Evolutionary conservation across 1,284 basidiomycete species (phyloP).

Genomic region (Ceraceosorus bombacis): DNA sequence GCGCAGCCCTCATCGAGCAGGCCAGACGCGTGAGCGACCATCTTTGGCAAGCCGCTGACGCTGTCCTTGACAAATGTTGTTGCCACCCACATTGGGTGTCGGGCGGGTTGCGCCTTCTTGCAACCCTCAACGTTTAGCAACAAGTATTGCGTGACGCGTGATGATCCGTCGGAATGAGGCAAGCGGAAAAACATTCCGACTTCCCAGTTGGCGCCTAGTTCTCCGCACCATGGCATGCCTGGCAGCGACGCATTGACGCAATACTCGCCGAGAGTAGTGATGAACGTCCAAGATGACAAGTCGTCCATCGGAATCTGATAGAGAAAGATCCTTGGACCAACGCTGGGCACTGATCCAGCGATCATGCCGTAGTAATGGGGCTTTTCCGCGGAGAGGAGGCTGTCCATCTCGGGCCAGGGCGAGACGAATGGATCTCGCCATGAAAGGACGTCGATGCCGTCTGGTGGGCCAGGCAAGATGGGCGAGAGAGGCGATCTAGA

Average conservation of each 20-base stretch:
- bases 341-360: conserved; percentile 26
- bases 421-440: conserved; percentile 35
- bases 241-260: conserved; percentile 16
- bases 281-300: conserved; percentile 23
- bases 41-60: conserved; percentile 3
- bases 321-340: conserved; percentile 27
- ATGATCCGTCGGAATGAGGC: conserved; percentile 1
- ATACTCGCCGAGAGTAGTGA: conserved; percentile 23
- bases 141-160: conserved; percentile 16
- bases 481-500: conserved; percentile 12
- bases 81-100: conserved; percentile 20
- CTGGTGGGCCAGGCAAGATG: conserved; percentile 23
- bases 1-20: conserved; percentile 31
- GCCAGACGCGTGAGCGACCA: conserved; percentile 18
- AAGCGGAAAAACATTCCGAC: conserved; percentile 31
- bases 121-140: conserved; percentile 32
- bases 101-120: conserved; percentile 15
- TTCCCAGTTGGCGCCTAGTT: conserved; percentile 36
- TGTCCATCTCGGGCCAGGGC: conserved; percentile 26
- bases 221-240: conserved; percentile 17
- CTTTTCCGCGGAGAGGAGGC: conserved; percentile 10
- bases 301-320: conserved; percentile 22
- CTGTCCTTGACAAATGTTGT: conserved; percentile 10
- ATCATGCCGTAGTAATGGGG: conserved; percentile 25
- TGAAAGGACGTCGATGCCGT: conserved; percentile 23